Evolutionary conservation across 129 eudicot genomes (phyloP), one percentile per base, ranked within the genome.

Genomic region (Kitagawia praeruptora): DNA sequence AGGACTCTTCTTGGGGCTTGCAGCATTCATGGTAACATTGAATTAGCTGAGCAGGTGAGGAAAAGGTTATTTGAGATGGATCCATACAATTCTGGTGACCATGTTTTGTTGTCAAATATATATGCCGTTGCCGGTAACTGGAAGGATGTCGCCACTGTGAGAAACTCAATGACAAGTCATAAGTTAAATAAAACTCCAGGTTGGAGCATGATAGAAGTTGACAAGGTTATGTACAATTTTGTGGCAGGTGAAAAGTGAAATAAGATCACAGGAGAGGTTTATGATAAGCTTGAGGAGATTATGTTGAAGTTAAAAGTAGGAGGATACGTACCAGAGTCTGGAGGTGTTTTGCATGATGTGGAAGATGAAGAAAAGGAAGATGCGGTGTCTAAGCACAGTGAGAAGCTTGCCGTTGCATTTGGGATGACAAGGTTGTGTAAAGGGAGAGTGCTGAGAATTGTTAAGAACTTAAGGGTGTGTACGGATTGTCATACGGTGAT

Each of bases 291-390:
- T 2, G 63, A 46, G 83, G 83, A 80, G 39, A 80, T 80, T 5
- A 80, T 73, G 79, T 45, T 42, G 21, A 40, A 64, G 74, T 18
- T 80, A 54, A 40, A 42, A 39, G 34, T 74, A 73, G 83, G 48
- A 71, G 83, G 83, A 51, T 80, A 80, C 45, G 42, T 58, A 13
- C 74, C 83, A 18, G 73, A 48, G 74, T 39, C 66, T 42, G 47
- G 40, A 10, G 63, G 42, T 19, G 80, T 81, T 61, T 58, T 81
- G 40, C 77, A 75, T 21, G 84, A 81, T 37, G 54, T 81, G 4
- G 66, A 81, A 45, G 84, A 81, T 27, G 84, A 81, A 78, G 80
- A 75, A 31, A 81, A 75, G 40, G 84, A 81, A 75, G 75, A 74
- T 75, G 66, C 64, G 14, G 75, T 75, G 39, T 75, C 75, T 34